Base-by-base conservation (phyloP, 352 stramenopile species). In the Thalassiosira ordinaria region DNA sequence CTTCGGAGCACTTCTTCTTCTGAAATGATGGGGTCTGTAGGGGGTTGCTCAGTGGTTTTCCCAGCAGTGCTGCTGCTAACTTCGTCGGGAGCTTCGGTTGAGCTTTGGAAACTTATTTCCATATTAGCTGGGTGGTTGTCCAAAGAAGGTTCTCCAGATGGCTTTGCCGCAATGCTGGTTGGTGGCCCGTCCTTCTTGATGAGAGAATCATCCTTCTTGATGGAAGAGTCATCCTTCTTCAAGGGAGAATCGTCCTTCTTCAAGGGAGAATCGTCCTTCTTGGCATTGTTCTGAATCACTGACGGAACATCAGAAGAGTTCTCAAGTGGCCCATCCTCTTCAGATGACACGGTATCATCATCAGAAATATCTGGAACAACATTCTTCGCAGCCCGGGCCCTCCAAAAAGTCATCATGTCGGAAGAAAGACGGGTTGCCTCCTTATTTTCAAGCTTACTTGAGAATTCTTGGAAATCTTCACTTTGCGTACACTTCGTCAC, bases 401-500 rank as follows among this genome's bases (percentile, higher is more conserved):
- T 73, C 70, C 72, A 80, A 49, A 85, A 85, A 11, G 76, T 72
- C 53, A 71, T 72, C 39, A 84, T 61, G 13, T 81, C 60, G 47
- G 59, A 67, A n/a, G 75, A 75, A 18, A 83, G 75, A 35, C 39
- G 69, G 1, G 68, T 60, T 31, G 49, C 57, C 53, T 78, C 81
- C 53, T 89, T 86, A 46, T 74, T 85, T 83, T 95, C 90, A 52
- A 93, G 82, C 51, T 89, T 86, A 47, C 62, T 85, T 33, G 88
- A 80, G 47, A 93, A 56, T 57, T 89, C 83, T 79, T 89, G 83
- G 14, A 95, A 74, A 7, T 86, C 66, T 46, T 93, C 90, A 78
- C 87, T 92, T 24, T 88, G 87, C 8, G 87, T 83, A 65, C 90
- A 95, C 63, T 93, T 93, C 57, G 86, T 86, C 16, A 89, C 75